Evolutionary conservation across 768 basidiomycete genomes (phyloP), one percentile per base, ranked within the genome.

Genomic region (Serendipita sp.): DNA sequence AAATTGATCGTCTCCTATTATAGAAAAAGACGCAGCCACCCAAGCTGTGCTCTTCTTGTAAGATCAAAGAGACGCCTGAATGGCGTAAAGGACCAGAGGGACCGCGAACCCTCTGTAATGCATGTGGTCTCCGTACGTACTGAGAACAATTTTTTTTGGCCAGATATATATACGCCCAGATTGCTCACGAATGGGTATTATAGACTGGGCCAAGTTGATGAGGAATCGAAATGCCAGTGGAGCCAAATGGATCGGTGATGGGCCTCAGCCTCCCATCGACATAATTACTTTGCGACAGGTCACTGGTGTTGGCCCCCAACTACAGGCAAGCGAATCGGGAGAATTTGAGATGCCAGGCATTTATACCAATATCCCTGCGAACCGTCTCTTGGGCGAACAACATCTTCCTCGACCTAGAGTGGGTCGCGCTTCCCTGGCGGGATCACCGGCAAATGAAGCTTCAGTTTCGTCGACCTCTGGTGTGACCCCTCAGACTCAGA

Each of bases 31-130:
- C 89, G 48, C 88, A 86, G 44, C 89, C 89, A 16, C 89, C 89
- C 3, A 88, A 88, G 8, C 89, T 90, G 71, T 91, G 89, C 70
- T 87, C 90, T 74, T 89, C 89, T 37, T 91, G 89, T 72, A 88
- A 89, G 74, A 90, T 89, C 65, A 79, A 86, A 66, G 89, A 91
- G 72, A 91, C 89, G 3, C 89, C 89, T n/a, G 89, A 91, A 73
- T 91, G 89, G 89, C 75, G 89, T 63, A 81, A 88, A 30, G 89
- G 89, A 15, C 89, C 89, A 2, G 89, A 90, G 70, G 89, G 89
- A 3, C 88, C 89, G 30, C 76, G 89, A 70, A 91, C 89, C 5
- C 72, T 91, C 69, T 91, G 89, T 71, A 91, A 90, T 72, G 89
- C 89, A 47, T 91, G 89, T 74, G 89, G 89, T 37, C 75, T 91